Evolutionary conservation across 805 yeast genomes (phyloP).

Genomic region (Ogataea siamensis): DNA sequence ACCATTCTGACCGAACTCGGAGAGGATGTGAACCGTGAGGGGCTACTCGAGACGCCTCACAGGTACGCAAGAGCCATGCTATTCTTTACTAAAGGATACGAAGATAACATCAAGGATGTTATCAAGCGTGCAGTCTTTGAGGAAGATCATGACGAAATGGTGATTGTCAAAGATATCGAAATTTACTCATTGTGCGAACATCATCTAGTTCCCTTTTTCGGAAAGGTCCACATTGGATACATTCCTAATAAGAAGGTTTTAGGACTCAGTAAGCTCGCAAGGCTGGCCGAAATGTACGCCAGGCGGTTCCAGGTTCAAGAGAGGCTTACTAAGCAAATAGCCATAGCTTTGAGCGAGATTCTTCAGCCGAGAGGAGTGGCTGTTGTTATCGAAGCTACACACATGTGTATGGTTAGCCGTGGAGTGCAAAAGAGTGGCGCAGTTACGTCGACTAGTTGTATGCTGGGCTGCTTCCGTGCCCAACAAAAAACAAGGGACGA

Average conservation of each 20-base stretch:
- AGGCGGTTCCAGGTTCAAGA: constrained; percentile 98
- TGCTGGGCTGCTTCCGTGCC: constrained; percentile 93
- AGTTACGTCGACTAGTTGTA: constrained; percentile 89
- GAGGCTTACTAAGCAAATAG: constrained; percentile 93
- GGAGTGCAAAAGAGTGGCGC: constrained; percentile 97
- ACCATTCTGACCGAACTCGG: constrained; percentile 80
- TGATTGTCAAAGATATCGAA: constrained; percentile 92
- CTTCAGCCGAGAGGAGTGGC: constrained; percentile 96
- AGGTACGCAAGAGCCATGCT: constrained; percentile 96
- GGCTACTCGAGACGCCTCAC: constrained; percentile 90
- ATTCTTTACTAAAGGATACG: constrained; percentile 93
- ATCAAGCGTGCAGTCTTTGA: constrained; percentile 95
- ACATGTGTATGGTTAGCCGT: constrained; percentile 99
- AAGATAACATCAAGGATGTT: constrained; percentile 87
- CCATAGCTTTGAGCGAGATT: constrained; percentile 90
- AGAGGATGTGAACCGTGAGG: constrained; percentile 87
- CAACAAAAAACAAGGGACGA: constrained; percentile 97
- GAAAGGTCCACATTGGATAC: constrained; percentile 97
- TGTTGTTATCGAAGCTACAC: constrained; percentile 95
- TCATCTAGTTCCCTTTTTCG: constrained; percentile 95
- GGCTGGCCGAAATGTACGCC: constrained; percentile 95
- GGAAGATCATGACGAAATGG: constrained; percentile 99
- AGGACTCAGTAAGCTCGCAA: constrained; percentile 89
- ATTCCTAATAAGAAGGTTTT: constrained; percentile 92
- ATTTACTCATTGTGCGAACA: constrained; percentile 94